Evolutionary conservation across 1,139 yeast species (phyloP).

Genomic region (Sugiyamaella pinicola): DNA sequence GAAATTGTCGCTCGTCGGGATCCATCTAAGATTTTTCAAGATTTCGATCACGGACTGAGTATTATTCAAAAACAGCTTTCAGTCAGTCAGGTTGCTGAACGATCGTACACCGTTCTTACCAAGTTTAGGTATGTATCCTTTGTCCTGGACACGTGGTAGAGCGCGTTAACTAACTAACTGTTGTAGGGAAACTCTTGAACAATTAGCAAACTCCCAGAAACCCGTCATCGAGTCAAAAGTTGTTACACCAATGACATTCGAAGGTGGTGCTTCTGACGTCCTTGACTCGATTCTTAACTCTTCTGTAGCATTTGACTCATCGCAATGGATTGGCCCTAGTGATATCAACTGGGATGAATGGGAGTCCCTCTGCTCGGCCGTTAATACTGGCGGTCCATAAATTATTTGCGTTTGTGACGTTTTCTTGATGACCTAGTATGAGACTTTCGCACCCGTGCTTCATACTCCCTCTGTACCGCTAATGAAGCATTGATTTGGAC

Average conservation of each 20-base stretch:
- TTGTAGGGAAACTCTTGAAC: slow-evolving; percentile 9
- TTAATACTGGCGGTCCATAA: neutral
- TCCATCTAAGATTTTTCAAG: slow-evolving; percentile 9
- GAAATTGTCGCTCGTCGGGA: slow-evolving; percentile 14
- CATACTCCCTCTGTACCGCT: slow-evolving; percentile 13
- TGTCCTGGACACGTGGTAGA: neutral
- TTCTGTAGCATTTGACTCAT: slow-evolving; percentile 17
- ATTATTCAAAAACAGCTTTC: slow-evolving; percentile 8
- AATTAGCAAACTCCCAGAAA: slow-evolving; percentile 11
- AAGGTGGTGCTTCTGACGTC: slow-evolving; percentile 8
- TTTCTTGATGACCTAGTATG: slow-evolving; percentile 1
- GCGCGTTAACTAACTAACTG: slow-evolving; percentile 6
- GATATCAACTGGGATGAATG: slow-evolving; percentile 22
- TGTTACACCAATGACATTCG: slow-evolving; percentile 3
- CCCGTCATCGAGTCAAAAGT: slow-evolving; percentile 9
- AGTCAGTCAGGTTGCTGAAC: slow-evolving; percentile 14
- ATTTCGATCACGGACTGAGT: slow-evolving; percentile 9
- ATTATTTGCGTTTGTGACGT: neutral
- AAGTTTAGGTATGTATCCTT: slow-evolving; percentile 12
- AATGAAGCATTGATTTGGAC: slow-evolving; percentile 17
- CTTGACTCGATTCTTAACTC: slow-evolving; percentile 19
- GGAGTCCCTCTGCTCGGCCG: slow-evolving; percentile 12
- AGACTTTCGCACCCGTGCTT: neutral
- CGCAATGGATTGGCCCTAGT: slow-evolving; percentile 23
- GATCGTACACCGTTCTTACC: slow-evolving; percentile 12